Base-by-base conservation (phyloP, 2,329 filamentous ascomycete genomes). In the Sporothrix pallida region DNA sequence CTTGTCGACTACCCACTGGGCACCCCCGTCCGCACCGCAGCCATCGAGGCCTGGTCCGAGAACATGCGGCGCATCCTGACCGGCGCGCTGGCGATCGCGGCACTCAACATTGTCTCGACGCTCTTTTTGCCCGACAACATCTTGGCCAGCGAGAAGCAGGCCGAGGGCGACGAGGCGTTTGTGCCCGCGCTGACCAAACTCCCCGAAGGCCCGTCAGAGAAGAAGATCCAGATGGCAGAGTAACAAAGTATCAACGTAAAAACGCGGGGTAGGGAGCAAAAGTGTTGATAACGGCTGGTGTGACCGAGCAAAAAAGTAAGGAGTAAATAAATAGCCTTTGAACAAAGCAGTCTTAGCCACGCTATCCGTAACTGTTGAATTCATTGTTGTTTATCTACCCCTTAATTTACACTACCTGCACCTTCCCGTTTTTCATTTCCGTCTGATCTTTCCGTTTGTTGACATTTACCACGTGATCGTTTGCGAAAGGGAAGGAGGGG, bases 11-110 rank as follows among this genome's bases (percentile, higher is more conserved):
- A 26, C 56, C 56, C 56, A 7, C 56, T 60, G 13, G 56, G 56
- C 56, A 26, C 56, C 1, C 20, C 56, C 56, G 26, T 60, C 56
- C 56, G 56, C 56, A 12, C n/a, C 20, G 56, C 20, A 2, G 23
- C 23, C 56, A 60, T 60, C 23, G 7, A 60, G 56, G 56, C 56
- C 20, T 60, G 56, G 56, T 60, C 56, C 56, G 44, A 48, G 20
- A 60, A 60, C 20, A 26, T 60, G 56, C 56, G 23, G 2, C n/a
- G 20, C 56, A 26, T 60, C 8, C 56, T 60, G 56, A 60, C 23
- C 6, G 56, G 56, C 12, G 56, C 56, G n/a, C 8, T 60, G 15
- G 23, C 23, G 7, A 31, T 60, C 20, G 56, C 56, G 15, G 56
- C n/a, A 4, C 23, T 60, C 23, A 31, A 60, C 56, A 31, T 60